A percentile compares a stretch with the other conserved stretches of the same genome.
phyloP scores from a whole-genome alignment of 495 filamentous ascomycete genomes.

The Cudoniella acicularis region DNA sequence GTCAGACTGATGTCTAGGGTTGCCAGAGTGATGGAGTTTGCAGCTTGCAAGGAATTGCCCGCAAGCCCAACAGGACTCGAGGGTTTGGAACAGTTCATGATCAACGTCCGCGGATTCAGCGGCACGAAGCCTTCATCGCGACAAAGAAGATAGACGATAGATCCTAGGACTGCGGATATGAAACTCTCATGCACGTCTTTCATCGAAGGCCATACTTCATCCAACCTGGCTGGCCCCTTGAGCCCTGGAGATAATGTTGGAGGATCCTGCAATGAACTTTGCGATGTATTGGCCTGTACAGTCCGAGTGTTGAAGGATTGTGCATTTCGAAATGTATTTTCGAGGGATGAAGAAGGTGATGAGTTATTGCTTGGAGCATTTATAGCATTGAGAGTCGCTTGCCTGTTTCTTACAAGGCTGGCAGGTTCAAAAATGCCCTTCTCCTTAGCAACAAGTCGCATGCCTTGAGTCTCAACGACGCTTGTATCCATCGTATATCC shows the following conservation, averaged over 20 bases:
- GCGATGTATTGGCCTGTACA: constrained; percentile 11
- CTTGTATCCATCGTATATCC: background rate
- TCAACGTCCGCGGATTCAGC: constrained; percentile 25
- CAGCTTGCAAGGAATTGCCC: background rate
- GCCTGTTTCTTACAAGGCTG: constrained; percentile 40
- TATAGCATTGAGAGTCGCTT: constrained; percentile 13
- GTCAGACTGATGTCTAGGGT: constrained; percentile 29
- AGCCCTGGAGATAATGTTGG: constrained; percentile 15
- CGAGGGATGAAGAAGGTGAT: constrained; percentile 41
- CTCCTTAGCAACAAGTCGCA: constrained; percentile 35
- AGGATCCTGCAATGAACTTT: constrained; percentile 10
- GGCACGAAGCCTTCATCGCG: constrained; percentile 22
- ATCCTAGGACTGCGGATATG: constrained; percentile 25
- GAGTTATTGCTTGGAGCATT: constrained; percentile 47
- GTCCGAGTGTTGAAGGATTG: constrained; percentile 28
- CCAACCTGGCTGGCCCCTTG: constrained; percentile 1
- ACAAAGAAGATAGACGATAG: constrained; percentile 24
- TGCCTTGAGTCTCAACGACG: constrained; percentile 37
- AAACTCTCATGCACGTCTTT: constrained; percentile 27
- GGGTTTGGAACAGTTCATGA: constrained; percentile 9
- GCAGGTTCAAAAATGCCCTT: constrained; percentile 44
- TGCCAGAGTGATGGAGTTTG: constrained; percentile 19
- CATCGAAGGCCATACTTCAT: background rate
- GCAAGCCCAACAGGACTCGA: background rate
- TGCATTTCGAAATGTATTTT: constrained; percentile 32